A percentile compares a stretch with the other conserved stretches of the same genome.
phyloP scores from a whole-genome alignment of 2,329 filamentous ascomycete species.

The Drechslerella stenobrocha region DNA sequence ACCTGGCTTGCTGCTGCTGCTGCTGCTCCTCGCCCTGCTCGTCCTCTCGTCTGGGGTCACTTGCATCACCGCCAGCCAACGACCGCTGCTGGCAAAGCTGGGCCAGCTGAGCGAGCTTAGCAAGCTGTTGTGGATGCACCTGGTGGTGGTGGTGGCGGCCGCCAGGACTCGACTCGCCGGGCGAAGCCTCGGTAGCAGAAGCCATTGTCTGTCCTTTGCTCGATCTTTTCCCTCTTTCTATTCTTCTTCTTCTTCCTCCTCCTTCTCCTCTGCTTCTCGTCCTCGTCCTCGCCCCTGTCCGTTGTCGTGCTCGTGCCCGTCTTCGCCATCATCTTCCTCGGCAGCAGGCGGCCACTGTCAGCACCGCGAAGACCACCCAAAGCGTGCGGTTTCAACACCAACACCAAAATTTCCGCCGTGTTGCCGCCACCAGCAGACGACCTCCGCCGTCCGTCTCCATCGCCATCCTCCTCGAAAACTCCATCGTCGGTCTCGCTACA shows the following conservation, averaged over 20 bases:
- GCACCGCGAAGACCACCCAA: no score
- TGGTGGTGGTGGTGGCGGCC: conserved; percentile 4
- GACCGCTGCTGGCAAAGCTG: no score
- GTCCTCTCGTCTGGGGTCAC: background rate
- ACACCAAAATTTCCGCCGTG: background rate
- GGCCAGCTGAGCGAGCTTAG: no score
- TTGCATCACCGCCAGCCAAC: background rate
- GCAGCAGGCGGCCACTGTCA: no score
- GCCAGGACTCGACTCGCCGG: background rate
- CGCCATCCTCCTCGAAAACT: no score
- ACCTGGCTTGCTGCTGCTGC: no score
- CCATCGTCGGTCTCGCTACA: no score
- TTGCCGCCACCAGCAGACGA: background rate
- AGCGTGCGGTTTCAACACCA: no score
- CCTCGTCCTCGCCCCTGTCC: conserved; percentile 1
- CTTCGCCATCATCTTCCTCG: conserved; percentile 1
- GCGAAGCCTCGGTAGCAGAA: background rate
- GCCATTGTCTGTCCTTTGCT: background rate
- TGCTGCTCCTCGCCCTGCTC: no score
- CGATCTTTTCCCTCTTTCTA: background rate
- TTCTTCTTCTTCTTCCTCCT: conserved; percentile 3
- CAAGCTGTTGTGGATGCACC: background rate
- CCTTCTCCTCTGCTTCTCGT: background rate
- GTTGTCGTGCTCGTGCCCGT: background rate
- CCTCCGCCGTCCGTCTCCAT: background rate